phyloP scores from a whole-genome alignment of 2,329 filamentous ascomycete species.

The Pseudocercospora crystallina region DNA sequence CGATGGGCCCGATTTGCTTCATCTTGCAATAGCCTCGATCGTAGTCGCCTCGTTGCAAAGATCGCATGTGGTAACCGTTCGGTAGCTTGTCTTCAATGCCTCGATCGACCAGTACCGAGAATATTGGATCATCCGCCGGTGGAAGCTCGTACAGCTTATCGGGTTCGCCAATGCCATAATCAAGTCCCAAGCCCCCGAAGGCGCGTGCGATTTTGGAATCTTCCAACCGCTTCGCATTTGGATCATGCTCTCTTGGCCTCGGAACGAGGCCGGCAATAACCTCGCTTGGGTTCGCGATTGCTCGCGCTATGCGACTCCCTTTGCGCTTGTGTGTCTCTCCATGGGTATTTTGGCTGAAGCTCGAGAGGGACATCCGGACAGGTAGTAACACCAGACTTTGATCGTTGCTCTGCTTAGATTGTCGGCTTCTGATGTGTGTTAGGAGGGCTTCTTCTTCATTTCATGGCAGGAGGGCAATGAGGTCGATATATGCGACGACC shows the following conservation, averaged over 20 bases:
- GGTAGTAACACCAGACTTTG: no score
- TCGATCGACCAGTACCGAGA: conserved; percentile 10
- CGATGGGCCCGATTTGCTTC: no score
- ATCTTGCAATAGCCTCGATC: no score
- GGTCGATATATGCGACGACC: no score
- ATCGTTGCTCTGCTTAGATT: no score
- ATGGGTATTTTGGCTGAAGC: no score
- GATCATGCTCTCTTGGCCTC: conserved; percentile 12
- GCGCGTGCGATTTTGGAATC: conserved; percentile 17
- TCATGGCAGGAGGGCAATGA: no score
- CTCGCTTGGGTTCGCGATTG: conserved; percentile 1
- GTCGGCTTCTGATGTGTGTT: no score
- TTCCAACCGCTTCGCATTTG: conserved; percentile 17
- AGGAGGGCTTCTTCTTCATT: no score
- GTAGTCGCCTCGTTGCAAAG: conserved; percentile 12
- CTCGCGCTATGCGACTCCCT: neutral
- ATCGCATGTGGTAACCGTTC: conserved; percentile 21
- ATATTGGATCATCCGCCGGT: conserved; percentile 18
- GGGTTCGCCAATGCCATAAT: conserved; percentile 15
- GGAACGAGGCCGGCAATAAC: conserved; percentile 10
- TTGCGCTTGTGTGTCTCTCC: no score
- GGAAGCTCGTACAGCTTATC: conserved; percentile 5
- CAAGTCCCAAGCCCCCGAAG: conserved; percentile 11
- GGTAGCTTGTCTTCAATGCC: conserved; percentile 22
- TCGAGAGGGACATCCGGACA: no score